These are phyloP conservation scores for Fusarium multiceps DNA, from an alignment of 2,329 filamentous ascomycete genomes.

Conservation along the genomic window DNA sequence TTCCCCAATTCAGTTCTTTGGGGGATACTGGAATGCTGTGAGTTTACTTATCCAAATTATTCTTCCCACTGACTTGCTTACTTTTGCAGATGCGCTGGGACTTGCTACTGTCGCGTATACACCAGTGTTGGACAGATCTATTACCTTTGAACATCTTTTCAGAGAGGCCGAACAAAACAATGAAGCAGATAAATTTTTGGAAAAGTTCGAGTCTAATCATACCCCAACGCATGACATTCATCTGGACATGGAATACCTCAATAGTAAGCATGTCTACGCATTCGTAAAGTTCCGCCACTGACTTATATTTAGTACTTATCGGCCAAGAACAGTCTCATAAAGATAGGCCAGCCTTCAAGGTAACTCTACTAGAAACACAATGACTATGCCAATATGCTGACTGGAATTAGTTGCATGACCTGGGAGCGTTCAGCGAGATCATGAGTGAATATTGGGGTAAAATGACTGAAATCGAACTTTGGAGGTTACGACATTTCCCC, in stretches of 20 bases:
- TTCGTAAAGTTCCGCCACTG: background rate
- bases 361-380: background rate
- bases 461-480: conserved; percentile 19
- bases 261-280: conserved; percentile 38
- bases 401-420: conserved; percentile 43
- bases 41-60: conserved; percentile 9
- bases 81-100: conserved; percentile 44
- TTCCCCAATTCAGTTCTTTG: conserved; percentile 43
- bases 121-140: conserved; percentile 5
- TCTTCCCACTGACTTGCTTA: background rate
- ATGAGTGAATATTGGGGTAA: conserved; percentile 37
- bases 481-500: conserved; percentile 26
- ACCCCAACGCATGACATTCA: conserved; percentile 45
- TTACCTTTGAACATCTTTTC: conserved; percentile 32
- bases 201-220: conserved; percentile 1
- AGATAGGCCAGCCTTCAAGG: conserved; percentile 44
- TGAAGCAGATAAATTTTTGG: conserved; percentile 3
- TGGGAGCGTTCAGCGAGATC: conserved; percentile 40
- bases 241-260: conserved; percentile 47
- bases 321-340: conserved; percentile 28
- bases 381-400: background rate
- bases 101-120: conserved; percentile 46
- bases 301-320: conserved; percentile 38
- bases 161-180: background rate
- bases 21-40: conserved; percentile 49